Conservation (phyloP, 2,329 filamentous ascomycete species). For the Endothia cerciana region DNA sequence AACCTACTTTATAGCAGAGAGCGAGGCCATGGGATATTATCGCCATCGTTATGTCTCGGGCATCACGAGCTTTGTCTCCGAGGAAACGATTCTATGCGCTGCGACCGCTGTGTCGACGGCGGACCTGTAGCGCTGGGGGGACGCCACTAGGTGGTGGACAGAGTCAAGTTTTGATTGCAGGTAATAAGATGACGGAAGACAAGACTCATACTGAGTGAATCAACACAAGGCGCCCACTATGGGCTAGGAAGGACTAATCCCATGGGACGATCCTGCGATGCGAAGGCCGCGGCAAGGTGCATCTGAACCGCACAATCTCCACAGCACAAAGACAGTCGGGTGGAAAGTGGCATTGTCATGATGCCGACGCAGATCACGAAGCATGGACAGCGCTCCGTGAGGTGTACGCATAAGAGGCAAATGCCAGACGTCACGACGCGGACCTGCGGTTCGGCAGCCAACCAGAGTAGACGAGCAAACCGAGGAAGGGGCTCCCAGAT, state of each 20-base stretch:
- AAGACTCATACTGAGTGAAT: conserved; percentile 27
- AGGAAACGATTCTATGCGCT: not conserved
- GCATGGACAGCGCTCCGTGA: not conserved
- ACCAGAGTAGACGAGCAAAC: not conserved
- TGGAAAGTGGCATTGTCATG: not conserved
- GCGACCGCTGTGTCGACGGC: conserved; percentile 3
- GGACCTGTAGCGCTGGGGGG: conserved; percentile 16
- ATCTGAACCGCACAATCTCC: not conserved
- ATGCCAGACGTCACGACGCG: not conserved
- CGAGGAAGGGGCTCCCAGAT: not conserved
- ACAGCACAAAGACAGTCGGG: not conserved
- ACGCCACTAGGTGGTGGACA: conserved; percentile 10
- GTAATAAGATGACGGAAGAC: conserved; percentile 23
- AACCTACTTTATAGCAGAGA: conserved; percentile 26
- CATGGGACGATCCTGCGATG: conserved; percentile 6
- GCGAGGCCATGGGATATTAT: conserved; percentile 1
- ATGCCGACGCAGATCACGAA: not conserved
- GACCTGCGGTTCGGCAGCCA: not conserved
- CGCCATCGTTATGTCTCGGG: conserved; percentile 19
- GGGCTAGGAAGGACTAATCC: conserved; percentile 14
- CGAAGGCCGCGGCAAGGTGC: not conserved
- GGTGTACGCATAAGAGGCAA: not conserved
- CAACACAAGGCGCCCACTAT: conserved; percentile 11
- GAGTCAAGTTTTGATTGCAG: conserved; percentile 27
- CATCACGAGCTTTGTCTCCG: conserved; percentile 18